Base-by-base conservation (phyloP, 768 basidiomycete genomes). In the Trametes sanguinea region DNA sequence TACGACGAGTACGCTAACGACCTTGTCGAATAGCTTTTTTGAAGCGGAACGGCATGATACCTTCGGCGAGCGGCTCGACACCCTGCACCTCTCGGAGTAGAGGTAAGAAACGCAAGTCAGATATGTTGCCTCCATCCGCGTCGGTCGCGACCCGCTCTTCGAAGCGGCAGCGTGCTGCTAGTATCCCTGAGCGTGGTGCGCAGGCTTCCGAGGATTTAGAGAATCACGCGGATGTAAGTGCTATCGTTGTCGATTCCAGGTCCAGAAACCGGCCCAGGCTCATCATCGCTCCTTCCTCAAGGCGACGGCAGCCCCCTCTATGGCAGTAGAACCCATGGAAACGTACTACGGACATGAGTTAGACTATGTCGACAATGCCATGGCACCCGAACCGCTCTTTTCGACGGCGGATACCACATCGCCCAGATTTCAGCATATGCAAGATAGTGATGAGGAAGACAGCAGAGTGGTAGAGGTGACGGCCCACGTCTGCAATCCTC, bases 21-120 rank as follows among this genome's bases (percentile, higher is more conserved):
- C 27, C 10, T 10, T 10, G 5, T 11, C 48, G 10, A 40, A 27
- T 27, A 63, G 62, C 43, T 10, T 58, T 47, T 11, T 57, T 64
- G 7, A 33, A 65, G 46, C 45, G 45, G 3, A 45, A 60, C 9
- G 61, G 61, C 4, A 60, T 65, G 14, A 58, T 59, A 32, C 7
- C 11, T 3, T 0, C 45, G 1, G n/a, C 40, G 3, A 2, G 43
- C 11, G 32, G 22, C 4, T 27, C 54, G 6, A 29, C 48, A 3
- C 11, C 48, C 30, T 13, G 42, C 3, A 6, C 47, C 1, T 46
- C 58, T 10, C 39, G 37, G 8, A n/a, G 27, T 2, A 37, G 37
- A 17, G 9, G 22, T 2, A 57, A 57, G 45, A 50, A n/a, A 32
- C 48, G 48, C 46, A 37, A 37, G 39, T 11, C n/a, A 8, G 27